Conservation (phyloP, 176 grass and related monocot genomes). For the Carex kokanica region DNA sequence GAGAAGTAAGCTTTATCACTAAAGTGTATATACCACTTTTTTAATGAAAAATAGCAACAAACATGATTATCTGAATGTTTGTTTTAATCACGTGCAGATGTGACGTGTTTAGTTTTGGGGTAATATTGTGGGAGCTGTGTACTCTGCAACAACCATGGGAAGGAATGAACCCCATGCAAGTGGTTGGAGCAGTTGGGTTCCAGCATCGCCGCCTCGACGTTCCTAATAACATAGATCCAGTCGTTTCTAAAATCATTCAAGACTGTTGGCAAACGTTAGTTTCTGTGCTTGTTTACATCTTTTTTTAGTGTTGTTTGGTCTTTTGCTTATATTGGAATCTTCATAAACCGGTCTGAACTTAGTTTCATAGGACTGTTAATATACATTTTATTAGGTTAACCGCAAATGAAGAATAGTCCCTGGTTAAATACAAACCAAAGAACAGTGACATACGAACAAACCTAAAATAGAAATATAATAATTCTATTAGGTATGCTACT, state of each 20-base stretch:
- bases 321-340: neutral
- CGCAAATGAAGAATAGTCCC: neutral
- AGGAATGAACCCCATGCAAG: slow-evolving; percentile 99
- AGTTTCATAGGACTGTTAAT: neutral
- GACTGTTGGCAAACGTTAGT: slow-evolving; percentile 97
- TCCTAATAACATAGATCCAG: slow-evolving; percentile 76
- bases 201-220: slow-evolving; percentile 90
- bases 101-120: slow-evolving; percentile 94
- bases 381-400: neutral
- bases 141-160: slow-evolving; percentile 93
- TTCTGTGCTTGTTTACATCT: slow-evolving; percentile 22
- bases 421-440: neutral
- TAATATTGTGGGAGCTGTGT: slow-evolving; percentile 97
- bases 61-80: neutral
- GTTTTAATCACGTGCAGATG: slow-evolving; percentile 51
- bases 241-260: slow-evolving; percentile 61
- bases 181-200: slow-evolving; percentile 96
- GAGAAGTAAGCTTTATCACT: slow-evolving; percentile 67
- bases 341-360: neutral
- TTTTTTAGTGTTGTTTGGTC: neutral
- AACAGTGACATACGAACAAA: neutral
- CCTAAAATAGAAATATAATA: neutral
- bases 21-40: neutral
- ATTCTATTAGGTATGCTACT: neutral
- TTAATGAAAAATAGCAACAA: neutral